phyloP scores from a whole-genome alignment of 1,139 yeast species.

The Blastobotrys petasosporus region DNA sequence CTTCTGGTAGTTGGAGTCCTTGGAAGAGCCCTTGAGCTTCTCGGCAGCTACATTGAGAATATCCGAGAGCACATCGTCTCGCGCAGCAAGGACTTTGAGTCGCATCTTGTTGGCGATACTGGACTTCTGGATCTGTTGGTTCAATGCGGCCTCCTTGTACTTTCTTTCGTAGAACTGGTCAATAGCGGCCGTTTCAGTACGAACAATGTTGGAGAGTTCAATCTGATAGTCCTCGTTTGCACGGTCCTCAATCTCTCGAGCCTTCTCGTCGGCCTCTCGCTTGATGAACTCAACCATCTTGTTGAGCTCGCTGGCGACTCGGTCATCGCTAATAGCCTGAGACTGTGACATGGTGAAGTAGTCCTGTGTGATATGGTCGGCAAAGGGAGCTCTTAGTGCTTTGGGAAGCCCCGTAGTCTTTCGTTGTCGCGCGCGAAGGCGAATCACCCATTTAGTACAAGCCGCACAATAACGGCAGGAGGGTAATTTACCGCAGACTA shows the following conservation, averaged over 20 bases:
- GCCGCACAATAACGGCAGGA: too few species aligned
- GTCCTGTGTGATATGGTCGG: neutral
- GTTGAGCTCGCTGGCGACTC: slow-evolving; percentile 78
- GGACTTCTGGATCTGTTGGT: slow-evolving; percentile 93
- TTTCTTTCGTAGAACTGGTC: slow-evolving; percentile 77
- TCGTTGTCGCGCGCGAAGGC: too few species aligned
- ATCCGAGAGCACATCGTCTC: slow-evolving; percentile 71
- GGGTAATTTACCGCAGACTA: too few species aligned
- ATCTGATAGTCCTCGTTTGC: slow-evolving; percentile 98
- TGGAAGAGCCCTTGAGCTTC: slow-evolving; percentile 53
- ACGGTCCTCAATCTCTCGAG: slow-evolving; percentile 88
- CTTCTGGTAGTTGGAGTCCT: slow-evolving; percentile 55
- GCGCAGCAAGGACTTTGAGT: slow-evolving; percentile 79
- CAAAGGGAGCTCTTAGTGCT: slow-evolving; percentile 1
- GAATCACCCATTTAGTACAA: too few species aligned
- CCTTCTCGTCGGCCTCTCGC: slow-evolving; percentile 98
- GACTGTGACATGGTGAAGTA: neutral
- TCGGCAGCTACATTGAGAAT: slow-evolving; percentile 66
- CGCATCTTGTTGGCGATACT: slow-evolving; percentile 94
- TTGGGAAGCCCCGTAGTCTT: too few species aligned
- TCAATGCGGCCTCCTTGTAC: slow-evolving; percentile 83
- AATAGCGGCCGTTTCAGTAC: slow-evolving; percentile 84
- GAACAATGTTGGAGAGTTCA: slow-evolving; percentile 90
- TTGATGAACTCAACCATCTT: slow-evolving; percentile 98
- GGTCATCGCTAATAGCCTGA: slow-evolving; percentile 32